A percentile compares a stretch with the other conserved stretches of the same genome.
Evolutionary conservation across 2,329 filamentous ascomycete genomes (phyloP).

Genomic region (Echinosphaeria canescens): DNA sequence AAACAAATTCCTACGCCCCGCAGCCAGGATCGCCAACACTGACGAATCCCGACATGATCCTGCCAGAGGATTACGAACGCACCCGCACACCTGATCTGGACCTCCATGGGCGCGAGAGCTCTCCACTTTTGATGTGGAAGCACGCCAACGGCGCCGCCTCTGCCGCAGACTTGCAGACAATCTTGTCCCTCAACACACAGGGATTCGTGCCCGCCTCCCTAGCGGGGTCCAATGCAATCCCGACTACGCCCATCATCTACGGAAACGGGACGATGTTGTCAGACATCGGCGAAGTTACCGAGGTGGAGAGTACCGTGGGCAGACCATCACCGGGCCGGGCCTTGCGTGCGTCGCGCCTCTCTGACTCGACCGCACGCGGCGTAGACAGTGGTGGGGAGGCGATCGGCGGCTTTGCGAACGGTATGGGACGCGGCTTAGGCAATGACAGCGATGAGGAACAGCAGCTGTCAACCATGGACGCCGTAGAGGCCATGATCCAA

Average conservation of each 20-base stretch:
- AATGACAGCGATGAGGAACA: conserved; percentile 14
- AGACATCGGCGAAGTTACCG: conserved; percentile 36
- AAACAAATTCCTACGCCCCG: conserved; percentile 19
- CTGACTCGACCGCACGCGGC: conserved; percentile 8
- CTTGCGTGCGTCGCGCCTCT: conserved; percentile 11
- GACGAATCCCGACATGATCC: conserved; percentile 87
- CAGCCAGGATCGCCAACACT: conserved; percentile 61
- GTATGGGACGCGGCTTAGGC: too few relatives aligned
- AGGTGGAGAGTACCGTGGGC: conserved; percentile 25
- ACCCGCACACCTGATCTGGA: conserved; percentile 27
- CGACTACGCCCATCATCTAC: conserved; percentile 43
- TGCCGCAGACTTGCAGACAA: conserved; percentile 15
- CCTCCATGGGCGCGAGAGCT: conserved; percentile 19
- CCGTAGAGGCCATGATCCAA: conserved; percentile 16
- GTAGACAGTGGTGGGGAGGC: too few relatives aligned
- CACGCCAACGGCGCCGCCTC: conserved; percentile 14
- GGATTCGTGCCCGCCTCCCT: too few relatives aligned
- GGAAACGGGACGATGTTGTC: conserved; percentile 49
- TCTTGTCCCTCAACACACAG: conserved; percentile 15
- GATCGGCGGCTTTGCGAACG: too few relatives aligned
- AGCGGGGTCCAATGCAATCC: too few relatives aligned
- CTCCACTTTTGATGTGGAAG: conserved; percentile 29
- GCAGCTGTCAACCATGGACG: conserved; percentile 22
- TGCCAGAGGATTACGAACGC: conserved; percentile 52
- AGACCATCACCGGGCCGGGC: conserved; percentile 15